Conservation (phyloP, 768 basidiomycete species). For the Cystoderma amianthinum region DNA sequence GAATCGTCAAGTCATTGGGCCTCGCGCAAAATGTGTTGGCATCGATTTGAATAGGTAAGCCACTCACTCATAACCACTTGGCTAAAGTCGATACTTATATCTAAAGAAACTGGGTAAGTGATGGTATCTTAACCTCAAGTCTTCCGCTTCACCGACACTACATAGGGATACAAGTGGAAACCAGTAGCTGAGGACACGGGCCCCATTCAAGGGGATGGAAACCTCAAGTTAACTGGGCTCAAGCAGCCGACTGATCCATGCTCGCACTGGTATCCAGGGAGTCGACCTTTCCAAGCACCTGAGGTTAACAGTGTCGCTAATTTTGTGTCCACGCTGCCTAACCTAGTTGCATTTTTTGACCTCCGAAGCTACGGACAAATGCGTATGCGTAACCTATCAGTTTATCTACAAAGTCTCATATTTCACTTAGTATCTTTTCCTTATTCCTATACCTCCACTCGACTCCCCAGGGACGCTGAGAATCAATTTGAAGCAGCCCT, state of each 20-base stretch:
- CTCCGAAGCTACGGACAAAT: slow-evolving; percentile 81
- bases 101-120: slow-evolving; percentile 61
- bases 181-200: slow-evolving; percentile 18
- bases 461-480: slow-evolving; percentile 62
- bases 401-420: background rate
- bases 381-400: slow-evolving; percentile 39
- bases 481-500: slow-evolving; percentile 68
- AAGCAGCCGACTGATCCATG: slow-evolving; percentile 45
- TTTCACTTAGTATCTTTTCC: slow-evolving; percentile 60
- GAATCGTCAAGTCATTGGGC: slow-evolving; percentile 51
- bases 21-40: slow-evolving; percentile 49
- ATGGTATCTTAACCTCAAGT: slow-evolving; percentile 1
- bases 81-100: slow-evolving; percentile 1
- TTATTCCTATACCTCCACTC: slow-evolving; percentile 65
- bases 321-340: slow-evolving; percentile 46
- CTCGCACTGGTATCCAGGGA: slow-evolving; percentile 71
- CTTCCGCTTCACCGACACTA: background rate
- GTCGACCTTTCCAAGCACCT: slow-evolving; percentile 65
- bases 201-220: slow-evolving; percentile 7
- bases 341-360: slow-evolving; percentile 64
- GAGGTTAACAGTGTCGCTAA: slow-evolving; percentile 74
- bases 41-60: slow-evolving; percentile 72
- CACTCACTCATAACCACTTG: background rate
- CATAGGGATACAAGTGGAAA: slow-evolving; percentile 69
- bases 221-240: slow-evolving; percentile 9